Evolutionary conservation across 2,329 filamentous ascomycete genomes (phyloP).

Genomic region (Fusarium falciforme): DNA sequence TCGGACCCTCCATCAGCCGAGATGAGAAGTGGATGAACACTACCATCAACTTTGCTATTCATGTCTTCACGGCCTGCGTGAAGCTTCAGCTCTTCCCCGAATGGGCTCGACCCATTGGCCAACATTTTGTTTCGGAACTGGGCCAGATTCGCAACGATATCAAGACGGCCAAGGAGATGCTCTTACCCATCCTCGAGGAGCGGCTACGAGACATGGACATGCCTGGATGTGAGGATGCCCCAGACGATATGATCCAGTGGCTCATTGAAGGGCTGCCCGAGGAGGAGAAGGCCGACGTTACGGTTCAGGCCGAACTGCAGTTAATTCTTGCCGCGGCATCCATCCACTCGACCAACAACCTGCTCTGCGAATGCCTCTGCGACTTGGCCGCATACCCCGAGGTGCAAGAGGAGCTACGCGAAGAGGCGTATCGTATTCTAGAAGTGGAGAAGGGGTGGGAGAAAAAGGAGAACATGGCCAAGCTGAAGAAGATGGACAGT

Average conservation of each 20-base stretch:
- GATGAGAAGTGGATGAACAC: conserved; percentile 66
- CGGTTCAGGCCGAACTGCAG: conserved; percentile 55
- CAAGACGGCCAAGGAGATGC: conserved; percentile 54
- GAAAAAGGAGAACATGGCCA: conserved; percentile 56
- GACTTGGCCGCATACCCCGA: conserved; percentile 62
- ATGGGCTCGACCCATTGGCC: conserved; percentile 60
- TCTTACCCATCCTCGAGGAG: conserved; percentile 60
- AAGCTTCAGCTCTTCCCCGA: conserved; percentile 64
- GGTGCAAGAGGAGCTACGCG: conserved; percentile 59
- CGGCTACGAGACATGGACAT: conserved; percentile 55
- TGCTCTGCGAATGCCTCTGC: conserved; percentile 61
- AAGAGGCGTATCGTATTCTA: conserved; percentile 59
- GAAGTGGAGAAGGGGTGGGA: conserved; percentile 55
- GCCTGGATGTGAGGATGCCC: conserved; percentile 49
- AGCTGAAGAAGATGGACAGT: conserved; percentile 60
- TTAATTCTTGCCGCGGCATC: conserved; percentile 58
- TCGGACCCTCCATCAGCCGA: conserved; percentile 62
- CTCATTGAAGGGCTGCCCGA: conserved; percentile 55
- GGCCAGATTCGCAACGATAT: conserved; percentile 58
- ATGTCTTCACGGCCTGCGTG: conserved; percentile 60
- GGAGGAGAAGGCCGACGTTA: conserved; percentile 52
- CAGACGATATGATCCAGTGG: conserved; percentile 60
- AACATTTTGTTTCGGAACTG: conserved; percentile 60
- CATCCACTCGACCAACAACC: conserved; percentile 59
- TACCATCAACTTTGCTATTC: conserved; percentile 61